These are phyloP conservation scores for Verticillium nubilum DNA, from an alignment of 2,329 filamentous ascomycete genomes.

Conservation along the genomic window DNA sequence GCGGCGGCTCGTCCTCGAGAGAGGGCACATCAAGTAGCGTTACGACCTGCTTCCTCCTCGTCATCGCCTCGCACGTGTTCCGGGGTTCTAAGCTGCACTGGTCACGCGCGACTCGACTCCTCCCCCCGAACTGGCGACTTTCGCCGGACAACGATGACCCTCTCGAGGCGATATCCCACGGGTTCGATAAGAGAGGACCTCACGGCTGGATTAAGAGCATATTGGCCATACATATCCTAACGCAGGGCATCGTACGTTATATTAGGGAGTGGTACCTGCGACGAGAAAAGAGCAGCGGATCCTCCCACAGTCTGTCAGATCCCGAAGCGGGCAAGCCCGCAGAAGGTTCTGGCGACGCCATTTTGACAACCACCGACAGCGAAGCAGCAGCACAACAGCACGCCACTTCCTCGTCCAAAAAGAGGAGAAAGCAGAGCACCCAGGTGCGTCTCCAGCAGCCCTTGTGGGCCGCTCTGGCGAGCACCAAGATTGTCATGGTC, in stretches of 20 bases:
- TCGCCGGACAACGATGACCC: slow-evolving; percentile 39
- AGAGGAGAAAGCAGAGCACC: slow-evolving; percentile 84
- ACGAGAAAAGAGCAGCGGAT: slow-evolving; percentile 49
- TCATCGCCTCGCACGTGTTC: slow-evolving; percentile 49
- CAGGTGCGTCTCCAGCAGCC: slow-evolving; percentile 87
- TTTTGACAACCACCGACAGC: slow-evolving; percentile 37
- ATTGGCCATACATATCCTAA: slow-evolving; percentile 69
- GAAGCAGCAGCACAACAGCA: slow-evolving; percentile 48
- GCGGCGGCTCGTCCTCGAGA: slow-evolving; percentile 68
- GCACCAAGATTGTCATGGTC: slow-evolving; percentile 93
- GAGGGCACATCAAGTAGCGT: slow-evolving; percentile 67
- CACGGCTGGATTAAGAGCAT: slow-evolving; percentile 64
- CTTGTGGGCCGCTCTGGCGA: slow-evolving; percentile 89
- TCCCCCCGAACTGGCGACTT: slow-evolving; percentile 41
- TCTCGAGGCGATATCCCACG: slow-evolving; percentile 35
- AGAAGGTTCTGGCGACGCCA: slow-evolving; percentile 31
- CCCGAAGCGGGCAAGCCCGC: slow-evolving; percentile 56
- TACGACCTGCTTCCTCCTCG: slow-evolving; percentile 64
- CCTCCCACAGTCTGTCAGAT: slow-evolving; percentile 45
- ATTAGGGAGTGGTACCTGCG: slow-evolving; percentile 64
- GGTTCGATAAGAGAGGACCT: slow-evolving; percentile 53
- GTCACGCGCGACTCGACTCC: slow-evolving; percentile 37
- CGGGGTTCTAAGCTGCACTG: slow-evolving; percentile 44
- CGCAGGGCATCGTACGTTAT: slow-evolving; percentile 66
- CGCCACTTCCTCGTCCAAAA: slow-evolving; percentile 63